Conservation (phyloP, 805 yeast species). For the Wickerhamiella bombiphila region DNA sequence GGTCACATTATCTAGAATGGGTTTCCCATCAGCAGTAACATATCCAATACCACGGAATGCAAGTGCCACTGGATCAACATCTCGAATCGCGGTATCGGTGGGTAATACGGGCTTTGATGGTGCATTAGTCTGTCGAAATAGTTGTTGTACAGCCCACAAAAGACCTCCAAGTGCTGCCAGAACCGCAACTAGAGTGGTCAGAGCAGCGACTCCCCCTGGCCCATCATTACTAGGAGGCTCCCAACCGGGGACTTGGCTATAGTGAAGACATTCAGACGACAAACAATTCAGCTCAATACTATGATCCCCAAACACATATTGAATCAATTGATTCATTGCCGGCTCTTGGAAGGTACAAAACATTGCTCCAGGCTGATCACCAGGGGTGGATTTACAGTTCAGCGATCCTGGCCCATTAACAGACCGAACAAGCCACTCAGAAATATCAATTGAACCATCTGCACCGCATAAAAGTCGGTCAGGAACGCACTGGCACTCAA, state of each 20-base stretch:
- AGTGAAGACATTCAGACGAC: conserved; percentile 86
- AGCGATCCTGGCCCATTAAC: conserved; percentile 91
- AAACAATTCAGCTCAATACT: conserved; percentile 65
- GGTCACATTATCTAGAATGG: conserved; percentile 46
- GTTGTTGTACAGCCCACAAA: conserved; percentile 2
- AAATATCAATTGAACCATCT: conserved; percentile 83
- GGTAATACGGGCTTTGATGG: conserved; percentile 6
- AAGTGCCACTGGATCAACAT: conserved; percentile 42
- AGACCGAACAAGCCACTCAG: conserved; percentile 81
- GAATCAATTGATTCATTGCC: conserved; percentile 83
- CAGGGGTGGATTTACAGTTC: conserved; percentile 48
- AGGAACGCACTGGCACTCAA: conserved; percentile 81
- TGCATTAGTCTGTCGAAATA: background rate
- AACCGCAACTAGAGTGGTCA: conserved; percentile 17
- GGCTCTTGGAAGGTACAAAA: conserved; percentile 91
- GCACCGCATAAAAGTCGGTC: conserved; percentile 90
- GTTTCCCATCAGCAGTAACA: conserved; percentile 31
- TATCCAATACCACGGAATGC: conserved; percentile 65
- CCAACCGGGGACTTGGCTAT: conserved; percentile 87
- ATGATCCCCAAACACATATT: conserved; percentile 90
- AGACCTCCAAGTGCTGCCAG: conserved; percentile 11
- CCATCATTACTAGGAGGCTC: conserved; percentile 39
- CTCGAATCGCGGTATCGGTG: conserved; percentile 9
- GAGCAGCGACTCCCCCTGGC: conserved; percentile 14
- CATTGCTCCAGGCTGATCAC: too few relatives aligned